Evolutionary conservation across 2,329 filamentous ascomycete species (phyloP).

Genomic region (Xylaria sp.): DNA sequence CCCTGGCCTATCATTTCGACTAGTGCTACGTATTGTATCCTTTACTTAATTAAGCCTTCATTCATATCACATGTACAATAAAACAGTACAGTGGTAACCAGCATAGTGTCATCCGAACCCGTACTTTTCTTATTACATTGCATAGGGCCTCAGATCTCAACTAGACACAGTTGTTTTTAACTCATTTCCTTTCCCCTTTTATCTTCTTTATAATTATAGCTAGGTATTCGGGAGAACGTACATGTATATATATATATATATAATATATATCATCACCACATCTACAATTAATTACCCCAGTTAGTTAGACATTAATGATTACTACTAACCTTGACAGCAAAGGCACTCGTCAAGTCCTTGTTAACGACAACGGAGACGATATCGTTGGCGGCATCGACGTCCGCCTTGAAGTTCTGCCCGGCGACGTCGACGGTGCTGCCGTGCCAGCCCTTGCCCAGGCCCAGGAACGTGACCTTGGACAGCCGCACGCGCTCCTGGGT

Average conservation of each 20-base stretch:
- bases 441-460: constrained; percentile 38
- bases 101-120: neutral
- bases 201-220: constrained; percentile 1
- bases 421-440: constrained; percentile 20
- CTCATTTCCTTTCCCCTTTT: no score
- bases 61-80: neutral
- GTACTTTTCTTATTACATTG: neutral
- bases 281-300: neutral
- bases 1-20: neutral
- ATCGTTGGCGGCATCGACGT: constrained; percentile 28
- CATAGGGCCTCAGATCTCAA: neutral
- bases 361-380: constrained; percentile 40
- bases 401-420: constrained; percentile 29
- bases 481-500: constrained; percentile 52
- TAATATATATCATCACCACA: constrained; percentile 6
- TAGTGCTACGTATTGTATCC: neutral
- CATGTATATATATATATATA: neutral
- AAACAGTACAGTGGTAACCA: neutral
- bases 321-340: constrained; percentile 42
- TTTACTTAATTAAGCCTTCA: no score
- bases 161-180: neutral
- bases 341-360: constrained; percentile 40
- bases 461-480: constrained; percentile 62
- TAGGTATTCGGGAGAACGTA: no score
- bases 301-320: no score